Conservation (phyloP, 768 basidiomycete species). For the Imleria badia region DNA sequence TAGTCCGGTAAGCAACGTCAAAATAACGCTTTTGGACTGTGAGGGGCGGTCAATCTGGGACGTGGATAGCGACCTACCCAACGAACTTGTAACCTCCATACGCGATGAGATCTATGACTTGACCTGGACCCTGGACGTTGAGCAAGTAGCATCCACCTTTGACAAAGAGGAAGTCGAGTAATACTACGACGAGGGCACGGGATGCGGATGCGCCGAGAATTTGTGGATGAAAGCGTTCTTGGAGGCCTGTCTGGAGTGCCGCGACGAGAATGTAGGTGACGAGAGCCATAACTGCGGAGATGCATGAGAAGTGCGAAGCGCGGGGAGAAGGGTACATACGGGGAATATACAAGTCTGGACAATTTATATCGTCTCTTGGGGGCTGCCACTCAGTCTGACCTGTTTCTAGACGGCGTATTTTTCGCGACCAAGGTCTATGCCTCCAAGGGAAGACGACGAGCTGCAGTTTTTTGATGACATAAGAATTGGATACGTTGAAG, state of each 20-base stretch:
- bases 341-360: conserved; percentile 96
- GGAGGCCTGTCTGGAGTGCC: conserved; percentile 80
- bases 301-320: conserved; percentile 7
- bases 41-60: not conserved
- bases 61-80: conserved; percentile 51
- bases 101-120: conserved; percentile 80
- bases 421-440: conserved; percentile 84
- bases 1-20: conserved; percentile 72
- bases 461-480: conserved; percentile 86
- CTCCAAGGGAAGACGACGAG: conserved; percentile 95
- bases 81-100: conserved; percentile 99
- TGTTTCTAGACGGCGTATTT: conserved; percentile 62
- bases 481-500: conserved; percentile 95
- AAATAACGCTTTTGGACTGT: conserved; percentile 65
- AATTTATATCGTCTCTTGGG: conserved; percentile 93
- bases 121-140: conserved; percentile 72
- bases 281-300: conserved; percentile 79
- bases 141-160: conserved; percentile 92
- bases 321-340: conserved; percentile 41
- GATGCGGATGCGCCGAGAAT: conserved; percentile 86
- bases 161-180: conserved; percentile 87
- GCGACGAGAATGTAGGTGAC: conserved; percentile 93
- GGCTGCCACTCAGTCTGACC: conserved; percentile 73
- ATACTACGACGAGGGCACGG: conserved; percentile 77
- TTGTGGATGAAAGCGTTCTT: conserved; percentile 82